Evolutionary conservation across 2,329 filamentous ascomycete species (phyloP).

Genomic region (Exophiala dermatitidis): DNA sequence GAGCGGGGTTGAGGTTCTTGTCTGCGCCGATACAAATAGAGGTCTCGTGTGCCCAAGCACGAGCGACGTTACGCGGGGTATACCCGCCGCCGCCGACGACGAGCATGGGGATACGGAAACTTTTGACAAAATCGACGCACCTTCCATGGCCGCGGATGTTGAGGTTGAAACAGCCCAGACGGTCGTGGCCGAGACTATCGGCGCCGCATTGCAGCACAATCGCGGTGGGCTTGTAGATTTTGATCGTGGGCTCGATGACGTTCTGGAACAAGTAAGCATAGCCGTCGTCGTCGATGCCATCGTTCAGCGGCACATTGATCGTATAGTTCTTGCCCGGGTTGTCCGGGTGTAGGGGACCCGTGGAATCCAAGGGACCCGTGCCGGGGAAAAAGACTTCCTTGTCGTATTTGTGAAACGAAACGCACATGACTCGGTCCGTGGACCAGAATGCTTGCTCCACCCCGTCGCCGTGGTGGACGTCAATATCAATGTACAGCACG

Average conservation of each 20-base stretch:
- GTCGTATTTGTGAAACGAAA: constrained; percentile 96
- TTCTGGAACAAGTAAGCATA: constrained; percentile 79
- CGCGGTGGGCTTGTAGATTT: constrained; percentile 77
- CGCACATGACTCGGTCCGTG: constrained; percentile 81
- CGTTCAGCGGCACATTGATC: constrained; percentile 81
- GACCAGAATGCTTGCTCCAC: constrained; percentile 89
- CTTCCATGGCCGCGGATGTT: constrained; percentile 90
- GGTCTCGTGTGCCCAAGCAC: constrained; percentile 95
- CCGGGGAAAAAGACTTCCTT: constrained; percentile 79
- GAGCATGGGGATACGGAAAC: constrained; percentile 69
- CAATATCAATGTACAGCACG: constrained; percentile 90
- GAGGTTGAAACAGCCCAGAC: constrained; percentile 91
- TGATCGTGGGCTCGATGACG: constrained; percentile 69
- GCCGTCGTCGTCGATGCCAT: constrained; percentile 84
- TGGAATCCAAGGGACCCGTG: constrained; percentile 79
- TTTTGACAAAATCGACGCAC: constrained; percentile 85
- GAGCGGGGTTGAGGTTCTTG: constrained; percentile 61
- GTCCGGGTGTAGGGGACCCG: constrained; percentile 70
- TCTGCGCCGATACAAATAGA: constrained; percentile 74
- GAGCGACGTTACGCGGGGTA: constrained; percentile 90
- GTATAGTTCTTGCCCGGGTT: constrained; percentile 85
- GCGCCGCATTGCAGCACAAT: constrained; percentile 95
- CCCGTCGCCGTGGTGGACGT: constrained; percentile 85
- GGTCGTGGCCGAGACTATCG: constrained; percentile 86
- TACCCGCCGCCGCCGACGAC: constrained; percentile 94